Conservation (phyloP, 352 stramenopile species). For the Pythium aquatile region DNA sequence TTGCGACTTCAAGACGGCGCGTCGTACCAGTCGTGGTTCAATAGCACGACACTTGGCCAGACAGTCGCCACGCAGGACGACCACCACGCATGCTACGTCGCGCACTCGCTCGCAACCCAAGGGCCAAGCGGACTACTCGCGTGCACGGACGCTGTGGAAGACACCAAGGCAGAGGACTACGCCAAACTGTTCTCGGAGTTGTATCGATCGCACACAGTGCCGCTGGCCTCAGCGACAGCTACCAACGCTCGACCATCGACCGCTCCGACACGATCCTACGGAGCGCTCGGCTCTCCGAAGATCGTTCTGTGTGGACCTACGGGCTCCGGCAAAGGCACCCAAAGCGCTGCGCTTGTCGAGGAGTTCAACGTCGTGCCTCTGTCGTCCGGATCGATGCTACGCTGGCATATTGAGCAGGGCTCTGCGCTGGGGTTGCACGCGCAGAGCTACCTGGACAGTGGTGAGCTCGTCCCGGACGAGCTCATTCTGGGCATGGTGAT, state of each 20-base stretch:
- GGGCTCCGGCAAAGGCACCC: constrained; percentile 93
- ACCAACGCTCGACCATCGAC: constrained; percentile 2
- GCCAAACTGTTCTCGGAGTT: constrained; percentile 60
- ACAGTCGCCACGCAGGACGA: constrained; percentile 44
- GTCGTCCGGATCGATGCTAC: constrained; percentile 86
- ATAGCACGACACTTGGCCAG: constrained; percentile 26
- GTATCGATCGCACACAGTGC: constrained; percentile 42
- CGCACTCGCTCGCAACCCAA: constrained; percentile 35
- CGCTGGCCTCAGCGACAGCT: constrained; percentile 14
- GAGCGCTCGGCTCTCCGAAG: constrained; percentile 32
- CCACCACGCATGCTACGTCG: constrained; percentile 57
- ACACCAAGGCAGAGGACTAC: constrained; percentile 46
- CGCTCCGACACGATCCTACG: not conserved
- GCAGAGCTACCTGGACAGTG: constrained; percentile 81
- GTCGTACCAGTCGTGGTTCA: constrained; percentile 45
- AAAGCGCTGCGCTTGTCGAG: constrained; percentile 86
- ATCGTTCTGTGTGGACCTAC: constrained; percentile 92
- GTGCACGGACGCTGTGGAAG: constrained; percentile 47
- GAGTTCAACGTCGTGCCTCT: constrained; percentile 87
- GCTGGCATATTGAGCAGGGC: constrained; percentile 62
- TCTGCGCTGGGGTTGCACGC: constrained; percentile 53
- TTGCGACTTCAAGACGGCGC: constrained; percentile 34
- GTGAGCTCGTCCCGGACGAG: constrained; percentile 70
- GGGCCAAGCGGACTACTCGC: constrained; percentile 41
- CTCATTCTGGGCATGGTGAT: constrained; percentile 46